phyloP scores from a whole-genome alignment of 306 rosid genomes.

The Trichosanthes truncata region DNA sequence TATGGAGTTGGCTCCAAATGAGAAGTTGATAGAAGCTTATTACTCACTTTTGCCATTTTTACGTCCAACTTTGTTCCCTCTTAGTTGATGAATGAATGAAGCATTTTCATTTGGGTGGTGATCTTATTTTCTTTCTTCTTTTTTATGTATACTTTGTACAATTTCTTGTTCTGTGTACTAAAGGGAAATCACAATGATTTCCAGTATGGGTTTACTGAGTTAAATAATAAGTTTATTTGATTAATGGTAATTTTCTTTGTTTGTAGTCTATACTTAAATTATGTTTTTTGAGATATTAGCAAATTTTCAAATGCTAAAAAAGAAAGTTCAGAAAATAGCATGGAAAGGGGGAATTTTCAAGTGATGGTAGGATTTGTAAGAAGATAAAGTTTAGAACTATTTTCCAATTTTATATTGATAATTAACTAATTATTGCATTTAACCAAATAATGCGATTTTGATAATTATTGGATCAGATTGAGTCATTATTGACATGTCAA shows the following conservation, averaged over 20 bases:
- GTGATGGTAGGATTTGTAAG: neutral
- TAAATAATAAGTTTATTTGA: neutral
- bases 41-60: slow-evolving; percentile 65
- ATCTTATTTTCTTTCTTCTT: neutral
- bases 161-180: slow-evolving; percentile 10
- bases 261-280: neutral
- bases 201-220: neutral
- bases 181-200: slow-evolving; percentile 7
- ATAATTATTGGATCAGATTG: no score
- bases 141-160: neutral
- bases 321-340: neutral
- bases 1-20: slow-evolving; percentile 56
- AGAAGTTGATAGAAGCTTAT: slow-evolving; percentile 47
- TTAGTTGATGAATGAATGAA: slow-evolving; percentile 36
- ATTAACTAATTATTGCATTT: neutral
- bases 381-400: no score
- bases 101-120: slow-evolving; percentile 4
- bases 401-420: no score
- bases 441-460: neutral
- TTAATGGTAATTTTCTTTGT: neutral
- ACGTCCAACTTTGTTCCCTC: slow-evolving; percentile 75
- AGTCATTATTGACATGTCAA: no score
- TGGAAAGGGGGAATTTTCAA: neutral
- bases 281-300: neutral
- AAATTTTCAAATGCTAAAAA: neutral